Base-by-base conservation (phyloP, 2,329 filamentous ascomycete species). In the Aspergillus tamarii region DNA sequence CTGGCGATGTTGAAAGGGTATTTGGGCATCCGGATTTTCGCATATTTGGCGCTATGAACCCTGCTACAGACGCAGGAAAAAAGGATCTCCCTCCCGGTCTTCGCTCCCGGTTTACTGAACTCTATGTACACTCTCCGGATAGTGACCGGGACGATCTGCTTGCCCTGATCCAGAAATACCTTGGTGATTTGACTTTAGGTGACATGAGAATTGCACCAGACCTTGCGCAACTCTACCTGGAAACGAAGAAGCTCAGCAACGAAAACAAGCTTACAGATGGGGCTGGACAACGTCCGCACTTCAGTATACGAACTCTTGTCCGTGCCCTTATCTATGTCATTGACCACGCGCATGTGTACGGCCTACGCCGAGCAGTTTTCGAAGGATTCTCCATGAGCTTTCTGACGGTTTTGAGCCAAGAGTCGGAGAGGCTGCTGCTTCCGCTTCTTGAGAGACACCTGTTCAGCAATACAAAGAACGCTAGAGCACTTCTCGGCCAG, bases 351-450 rank as follows among this genome's bases (percentile, higher is more conserved):
- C 88, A 93, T 0, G 86, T 91, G 4, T 97, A 97, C 77, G 93
- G 92, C 14, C 82, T 98, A 48, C 88, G 95, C 28, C 84, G 96
- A 72, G 92, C 94, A 12, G 82, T 98, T 1, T 97, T 91, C 67
- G 95, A 99, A 82, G 96, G 95, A 0, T 98, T 98, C 74, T 93
- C 92, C 19, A 99, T 99, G 96, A 95, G 94, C 57, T 99, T 99
- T 73, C 82, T 97, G 62, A 99, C 96, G 0, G 86, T 97, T 7
- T 84, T 99, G 14, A 90, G 94, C 72, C 87, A 88, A 71, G 87
- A 90, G 34, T 98, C 95, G 0, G 93, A 97, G 76, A 85, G 87
- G 64, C 82, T 93, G 57, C 85, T 98, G 4, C 82, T 91, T 54
- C 92, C 94, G 1, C 80, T 96, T 30, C 93, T 99, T 59, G 87